Evolutionary conservation across 31 red algal species (phyloP), one percentile per base, ranked within the genome.

Genomic region (Porphyra umbilicalis): DNA sequence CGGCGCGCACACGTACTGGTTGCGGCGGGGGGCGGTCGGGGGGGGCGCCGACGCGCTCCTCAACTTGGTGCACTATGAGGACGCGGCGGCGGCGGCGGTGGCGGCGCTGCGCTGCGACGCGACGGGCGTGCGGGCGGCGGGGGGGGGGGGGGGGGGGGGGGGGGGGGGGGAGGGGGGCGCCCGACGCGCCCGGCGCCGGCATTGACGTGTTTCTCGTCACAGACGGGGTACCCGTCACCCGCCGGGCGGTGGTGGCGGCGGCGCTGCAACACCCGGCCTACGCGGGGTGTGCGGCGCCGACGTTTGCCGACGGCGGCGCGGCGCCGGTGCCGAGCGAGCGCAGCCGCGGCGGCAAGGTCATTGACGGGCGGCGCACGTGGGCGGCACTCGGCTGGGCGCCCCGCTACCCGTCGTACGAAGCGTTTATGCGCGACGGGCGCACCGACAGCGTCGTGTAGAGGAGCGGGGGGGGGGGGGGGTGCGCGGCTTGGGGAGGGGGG

Each of bases 11-110:
- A 79, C 29, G 32, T 81, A 85, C 33, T 97, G 88, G 90, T 75
- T 91, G 38, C 68, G 71, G 68, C 82, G 77, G 9, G 74, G 80
- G 6, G 15, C 16, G 8, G 91, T 91, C 34, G 29, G 38, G 8
- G 95, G 91, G 20, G 34, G 30, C 25, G 88, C 79, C 18, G 46
- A 88, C 39, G 74, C 74, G 8, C 35, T 79, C 20, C 42, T 97
- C 42, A 97, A 92, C 68, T 38, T 97, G 42, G 67, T 97, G 38
- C 88, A 90, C 71, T 97, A 97, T 83, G 84, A 88, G 10, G 95
- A 97, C 83, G 95, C 95, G 37, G 95, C 95, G 0, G 44, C 82
- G 67, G 88, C 89, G 35, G 78, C 91, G 76, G 81, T 97, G n/a
- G 80, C 75, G 32, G 91, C 87, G 6, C 77, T 97, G 0, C 11